Percentiles rank a stretch among this genome's conserved stretches.
Conservation (phyloP, 106 monocot genomes). For the Cymbidium sinense region DNA sequence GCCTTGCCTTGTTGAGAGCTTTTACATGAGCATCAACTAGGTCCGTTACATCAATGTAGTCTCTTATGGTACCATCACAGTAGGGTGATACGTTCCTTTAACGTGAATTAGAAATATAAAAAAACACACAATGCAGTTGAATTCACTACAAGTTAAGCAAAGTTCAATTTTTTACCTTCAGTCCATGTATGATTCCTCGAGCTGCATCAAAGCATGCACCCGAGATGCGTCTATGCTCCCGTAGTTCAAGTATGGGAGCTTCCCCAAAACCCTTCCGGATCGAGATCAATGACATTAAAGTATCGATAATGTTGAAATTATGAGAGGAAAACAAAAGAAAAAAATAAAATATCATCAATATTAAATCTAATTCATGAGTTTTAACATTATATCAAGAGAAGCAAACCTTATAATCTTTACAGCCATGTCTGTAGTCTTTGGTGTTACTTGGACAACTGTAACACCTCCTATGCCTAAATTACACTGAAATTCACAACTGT, state of each 20-base stretch:
- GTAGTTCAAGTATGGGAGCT: slow-evolving; percentile 44
- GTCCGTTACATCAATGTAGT: too few relatives aligned
- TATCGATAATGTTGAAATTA: slow-evolving; percentile 18
- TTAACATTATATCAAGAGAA: neutral
- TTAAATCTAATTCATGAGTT: neutral
- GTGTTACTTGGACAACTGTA: too few relatives aligned
- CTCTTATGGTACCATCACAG: slow-evolving; percentile 39
- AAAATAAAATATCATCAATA: neutral
- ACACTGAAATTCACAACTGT: slow-evolving; percentile 51
- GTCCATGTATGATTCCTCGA: slow-evolving; percentile 31
- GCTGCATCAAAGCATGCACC: slow-evolving; percentile 51
- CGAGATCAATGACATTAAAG: slow-evolving; percentile 49
- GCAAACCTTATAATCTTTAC: slow-evolving; percentile 43
- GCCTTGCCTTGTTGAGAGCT: slow-evolving; percentile 37
- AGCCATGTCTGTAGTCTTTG: slow-evolving; percentile 41
- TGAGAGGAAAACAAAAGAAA: neutral
- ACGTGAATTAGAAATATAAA: slow-evolving; percentile 3
- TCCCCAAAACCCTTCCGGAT: slow-evolving; percentile 47
- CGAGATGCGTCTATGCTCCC: slow-evolving; percentile 41
- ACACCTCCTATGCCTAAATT: too few relatives aligned
- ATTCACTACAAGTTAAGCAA: neutral
- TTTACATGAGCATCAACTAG: too few relatives aligned
- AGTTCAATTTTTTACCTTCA: slow-evolving; percentile 25
- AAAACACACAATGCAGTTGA: too few relatives aligned
- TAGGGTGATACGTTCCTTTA: slow-evolving; percentile 36